Evolutionary conservation across 805 yeast species (phyloP), one percentile per base, ranked within the genome.

Genomic region (Kodamaea leandrae): DNA sequence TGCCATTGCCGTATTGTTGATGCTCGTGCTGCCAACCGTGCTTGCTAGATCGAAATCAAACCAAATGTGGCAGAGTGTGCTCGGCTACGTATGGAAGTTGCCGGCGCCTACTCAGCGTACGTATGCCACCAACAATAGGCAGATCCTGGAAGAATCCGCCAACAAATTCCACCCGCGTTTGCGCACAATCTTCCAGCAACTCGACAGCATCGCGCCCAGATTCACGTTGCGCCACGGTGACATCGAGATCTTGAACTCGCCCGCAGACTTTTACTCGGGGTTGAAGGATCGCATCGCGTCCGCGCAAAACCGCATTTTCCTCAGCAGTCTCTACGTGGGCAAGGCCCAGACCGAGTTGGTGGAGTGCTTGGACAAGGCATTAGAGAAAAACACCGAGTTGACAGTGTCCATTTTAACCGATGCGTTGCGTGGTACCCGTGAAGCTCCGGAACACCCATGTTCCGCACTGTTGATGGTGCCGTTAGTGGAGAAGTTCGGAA

Each of bases 381-480:
- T 93, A 49, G 51, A 55, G 1, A 52, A 56, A 2, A 87, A 86
- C 45, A 76, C 81, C 2, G 64, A 78, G 17, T 69, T 93, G 45
- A 73, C 77, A 49, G 85, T 93, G 1, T 77, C 76, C 44, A 80
- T 93, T 18, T 68, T 93, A 39, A 74, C 90, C 4, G 99, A 93
- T 62, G 95, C 90, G 9, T 71, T 93, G 35, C 65, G 99, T 51
- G 96, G 96, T 0, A 91, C 98, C 0, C 76, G 99, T 50, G 99
- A 93, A 54, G 82, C 89, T 1, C 98, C 99, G 0, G 64, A 75
- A 4, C 65, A 72, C 36, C 44, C 53, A 5, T 83, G 89, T 34
- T 80, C 95, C 12, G 96, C 96, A 0, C 74, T 85, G 26, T 66
- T 90, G 23, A 65, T 93, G 36, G 77, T 86, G 1, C 72, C 77